These are phyloP conservation scores for Pseudodiploospora longispora DNA, from an alignment of 2,329 filamentous ascomycete species.

Conservation along the genomic window DNA sequence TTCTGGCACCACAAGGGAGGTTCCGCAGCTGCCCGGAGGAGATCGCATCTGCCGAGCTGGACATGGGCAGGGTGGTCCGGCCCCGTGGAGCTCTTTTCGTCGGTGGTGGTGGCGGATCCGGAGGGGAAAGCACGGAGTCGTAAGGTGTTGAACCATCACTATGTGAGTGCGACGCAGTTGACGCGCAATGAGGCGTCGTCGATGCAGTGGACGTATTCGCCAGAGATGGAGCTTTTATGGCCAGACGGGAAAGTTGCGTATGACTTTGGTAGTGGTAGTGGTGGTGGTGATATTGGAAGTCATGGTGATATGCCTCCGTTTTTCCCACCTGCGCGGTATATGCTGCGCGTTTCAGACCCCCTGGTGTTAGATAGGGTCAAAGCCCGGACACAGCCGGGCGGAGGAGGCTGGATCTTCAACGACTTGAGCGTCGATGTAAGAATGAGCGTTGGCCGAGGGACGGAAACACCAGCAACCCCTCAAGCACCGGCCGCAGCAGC, in stretches of 20 bases:
- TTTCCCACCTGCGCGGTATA: constrained; percentile 18
- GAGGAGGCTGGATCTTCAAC: constrained; percentile 26
- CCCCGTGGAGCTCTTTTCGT: constrained; percentile 25
- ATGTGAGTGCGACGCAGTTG: constrained; percentile 25
- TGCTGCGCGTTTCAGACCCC: constrained; percentile 24
- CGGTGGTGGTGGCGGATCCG: constrained; percentile 22
- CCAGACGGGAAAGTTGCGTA: constrained; percentile 22
- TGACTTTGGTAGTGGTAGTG: constrained; percentile 17
- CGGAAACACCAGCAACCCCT: background rate
- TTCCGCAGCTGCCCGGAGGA: constrained; percentile 14
- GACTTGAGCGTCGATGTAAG: constrained; percentile 25
- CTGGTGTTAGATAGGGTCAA: constrained; percentile 27
- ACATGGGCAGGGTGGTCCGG: constrained; percentile 29
- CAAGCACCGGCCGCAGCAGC: constrained; percentile 8
- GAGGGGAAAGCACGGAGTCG: constrained; percentile 19
- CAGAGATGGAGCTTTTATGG: constrained; percentile 21
- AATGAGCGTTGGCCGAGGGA: constrained; percentile 19
- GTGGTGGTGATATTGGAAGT: background rate
- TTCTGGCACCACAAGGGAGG: constrained; percentile 28
- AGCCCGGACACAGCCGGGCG: constrained; percentile 19
- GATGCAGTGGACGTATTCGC: constrained; percentile 25
- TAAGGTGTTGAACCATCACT: constrained; percentile 27
- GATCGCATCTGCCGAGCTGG: constrained; percentile 27
- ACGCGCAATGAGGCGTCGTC: constrained; percentile 24
- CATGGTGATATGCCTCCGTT: constrained; percentile 7